Conservation (phyloP, 768 basidiomycete genomes). For the Termitomyces sp. region DNA sequence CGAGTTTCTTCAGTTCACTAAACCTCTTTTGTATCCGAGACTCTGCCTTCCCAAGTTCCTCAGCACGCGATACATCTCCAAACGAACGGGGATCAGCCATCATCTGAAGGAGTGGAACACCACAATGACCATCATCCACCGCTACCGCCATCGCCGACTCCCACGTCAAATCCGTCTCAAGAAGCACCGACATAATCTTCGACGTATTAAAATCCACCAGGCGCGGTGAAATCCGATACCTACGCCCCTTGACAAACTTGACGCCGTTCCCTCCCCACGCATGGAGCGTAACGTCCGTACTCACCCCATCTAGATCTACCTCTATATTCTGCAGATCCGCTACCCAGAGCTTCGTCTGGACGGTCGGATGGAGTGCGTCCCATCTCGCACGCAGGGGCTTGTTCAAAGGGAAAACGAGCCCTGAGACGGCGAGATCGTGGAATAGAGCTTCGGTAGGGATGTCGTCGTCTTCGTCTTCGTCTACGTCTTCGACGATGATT, state of each 20-base stretch:
- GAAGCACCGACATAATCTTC: conserved; percentile 40
- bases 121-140: conserved; percentile 11
- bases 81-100: conserved; percentile 40
- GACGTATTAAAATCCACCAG: conserved; percentile 53
- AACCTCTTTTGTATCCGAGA: conserved; percentile 36
- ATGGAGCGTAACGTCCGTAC: conserved; percentile 33
- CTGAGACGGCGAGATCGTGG: conserved; percentile 45
- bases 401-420: conserved; percentile 41
- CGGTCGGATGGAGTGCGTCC: conserved; percentile 33
- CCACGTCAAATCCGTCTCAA: conserved; percentile 43
- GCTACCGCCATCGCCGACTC: conserved; percentile 10
- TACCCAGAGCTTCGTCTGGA: conserved; percentile 34
- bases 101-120: conserved; percentile 41
- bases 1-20: conserved; percentile 32
- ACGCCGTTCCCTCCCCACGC: conserved; percentile 33
- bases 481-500: conserved; percentile 36
- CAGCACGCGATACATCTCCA: conserved; percentile 23
- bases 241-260: conserved; percentile 26
- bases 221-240: conserved; percentile 45
- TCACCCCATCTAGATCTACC: conserved; percentile 22
- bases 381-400: conserved; percentile 33
- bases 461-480: conserved; percentile 20
- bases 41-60: conserved; percentile 32
- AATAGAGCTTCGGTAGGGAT: conserved; percentile 47
- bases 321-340: conserved; percentile 40